Evolutionary conservation across 2,329 filamentous ascomycete species (phyloP).

Genomic region (Fusarium nygamai): DNA sequence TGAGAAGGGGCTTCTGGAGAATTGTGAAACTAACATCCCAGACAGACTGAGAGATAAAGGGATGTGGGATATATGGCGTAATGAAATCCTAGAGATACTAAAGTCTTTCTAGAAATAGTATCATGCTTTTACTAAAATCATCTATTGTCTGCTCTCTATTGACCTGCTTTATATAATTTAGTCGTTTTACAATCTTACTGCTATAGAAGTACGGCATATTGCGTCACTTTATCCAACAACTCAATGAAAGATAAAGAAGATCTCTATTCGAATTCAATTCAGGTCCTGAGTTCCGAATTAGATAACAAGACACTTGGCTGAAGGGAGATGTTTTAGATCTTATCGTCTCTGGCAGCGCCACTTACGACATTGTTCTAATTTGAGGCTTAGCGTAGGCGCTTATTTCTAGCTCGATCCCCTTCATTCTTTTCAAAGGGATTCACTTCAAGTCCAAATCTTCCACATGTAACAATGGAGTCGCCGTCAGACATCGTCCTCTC

Average conservation of each 20-base stretch:
- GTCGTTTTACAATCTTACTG: too few relatives aligned
- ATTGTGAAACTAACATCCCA: too few relatives aligned
- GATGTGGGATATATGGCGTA: not conserved
- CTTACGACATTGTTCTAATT: too few relatives aligned
- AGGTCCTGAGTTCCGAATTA: not conserved
- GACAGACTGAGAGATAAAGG: not conserved
- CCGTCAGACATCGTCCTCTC: rapidly evolving
- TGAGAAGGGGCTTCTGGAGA: too few relatives aligned
- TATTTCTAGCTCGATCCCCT: not conserved
- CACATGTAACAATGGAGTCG: rapidly evolving
- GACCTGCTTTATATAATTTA: too few relatives aligned
- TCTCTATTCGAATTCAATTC: too few relatives aligned
- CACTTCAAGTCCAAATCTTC: not conserved
- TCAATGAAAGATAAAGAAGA: too few relatives aligned
- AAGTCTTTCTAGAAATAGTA: not conserved
- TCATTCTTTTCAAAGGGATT: rapidly evolving
- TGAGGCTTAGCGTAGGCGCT: not conserved
- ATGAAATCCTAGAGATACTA: not conserved
- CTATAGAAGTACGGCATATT: too few relatives aligned
- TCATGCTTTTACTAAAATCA: rapidly evolving
- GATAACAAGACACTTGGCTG: not conserved
- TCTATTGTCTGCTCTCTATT: too few relatives aligned
- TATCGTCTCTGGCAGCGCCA: not conserved
- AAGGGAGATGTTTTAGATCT: not conserved
- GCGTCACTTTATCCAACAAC: too few relatives aligned